Percentiles rank a stretch among this genome's conserved stretches.
Conservation (phyloP, 2,329 filamentous ascomycete species). For the Claviceps cyperi region DNA sequence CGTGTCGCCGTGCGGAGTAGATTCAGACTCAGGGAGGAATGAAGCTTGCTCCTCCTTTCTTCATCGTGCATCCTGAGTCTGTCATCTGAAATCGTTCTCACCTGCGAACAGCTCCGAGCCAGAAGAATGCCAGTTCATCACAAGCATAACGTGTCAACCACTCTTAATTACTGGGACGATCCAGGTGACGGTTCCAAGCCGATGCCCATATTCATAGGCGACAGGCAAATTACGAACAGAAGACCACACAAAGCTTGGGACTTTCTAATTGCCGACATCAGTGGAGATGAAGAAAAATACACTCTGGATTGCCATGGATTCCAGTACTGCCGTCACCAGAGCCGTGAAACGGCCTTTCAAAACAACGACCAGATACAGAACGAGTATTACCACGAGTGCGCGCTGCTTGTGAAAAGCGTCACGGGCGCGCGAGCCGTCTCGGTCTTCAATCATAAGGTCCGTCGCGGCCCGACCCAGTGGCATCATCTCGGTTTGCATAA, state of each 20-base stretch:
- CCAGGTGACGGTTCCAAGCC: constrained; percentile 28
- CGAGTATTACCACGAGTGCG: constrained; percentile 60
- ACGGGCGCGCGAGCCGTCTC: constrained; percentile 46
- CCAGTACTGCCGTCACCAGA: constrained; percentile 20
- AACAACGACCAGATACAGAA: constrained; percentile 45
- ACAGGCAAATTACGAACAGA: constrained; percentile 15
- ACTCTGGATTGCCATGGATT: constrained; percentile 28
- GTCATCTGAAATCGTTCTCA: no score
- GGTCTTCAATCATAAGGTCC: constrained; percentile 62
- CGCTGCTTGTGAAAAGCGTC: constrained; percentile 45
- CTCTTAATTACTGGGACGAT: constrained; percentile 26
- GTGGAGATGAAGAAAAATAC: constrained; percentile 24
- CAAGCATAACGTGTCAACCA: constrained; percentile 18
- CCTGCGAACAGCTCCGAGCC: not conserved
- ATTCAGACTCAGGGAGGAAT: no score
- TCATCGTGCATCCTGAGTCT: no score
- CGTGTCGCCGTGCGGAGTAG: no score
- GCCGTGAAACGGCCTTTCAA: constrained; percentile 18
- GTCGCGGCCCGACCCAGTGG: constrained; percentile 39
- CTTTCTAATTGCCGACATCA: constrained; percentile 27
- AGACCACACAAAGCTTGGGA: constrained; percentile 24
- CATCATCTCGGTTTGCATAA: constrained; percentile 52
- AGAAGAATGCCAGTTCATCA: not conserved
- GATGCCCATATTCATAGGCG: constrained; percentile 18
- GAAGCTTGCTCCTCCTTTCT: no score